Base-by-base conservation (phyloP, 2,329 filamentous ascomycete species). In the Microcyclosporella mali region DNA sequence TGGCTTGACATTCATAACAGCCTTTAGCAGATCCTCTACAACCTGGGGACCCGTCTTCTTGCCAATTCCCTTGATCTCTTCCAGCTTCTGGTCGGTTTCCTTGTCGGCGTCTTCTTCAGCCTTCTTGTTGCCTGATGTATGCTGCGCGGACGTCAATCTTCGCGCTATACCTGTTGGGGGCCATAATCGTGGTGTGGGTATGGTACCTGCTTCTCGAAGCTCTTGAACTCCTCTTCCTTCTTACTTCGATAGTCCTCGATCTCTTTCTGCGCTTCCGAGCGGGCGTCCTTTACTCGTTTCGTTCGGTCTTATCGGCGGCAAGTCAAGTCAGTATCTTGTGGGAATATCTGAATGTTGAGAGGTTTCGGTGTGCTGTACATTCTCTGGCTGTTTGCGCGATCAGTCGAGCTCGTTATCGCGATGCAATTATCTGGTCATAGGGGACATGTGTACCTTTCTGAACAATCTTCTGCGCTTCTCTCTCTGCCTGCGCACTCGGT, bases 381-480 rank as follows among this genome's bases (percentile, higher is more conserved):
- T 94, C 88, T 79, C 88, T 79, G 61, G 88, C 87, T 94, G 33
- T 40, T 11, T n/a, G 21, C 25, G 85, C 85, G 89, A 40, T 44
- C 36, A 50, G 45, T 35, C 25, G 29, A 21, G 16, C 39, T 31
- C 11, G 12, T n/a, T n/a, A n/a, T n/a, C n/a, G n/a, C n/a, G n/a
- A n/a, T n/a, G n/a, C n/a, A n/a, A n/a, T n/a, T n/a, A n/a, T n/a
- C n/a, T n/a, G n/a, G n/a, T n/a, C 32, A 41, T 10, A 37, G 16
- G n/a, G 37, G 37, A 31, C 33, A 4, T 15, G n/a, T 72, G 48
- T 68, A 94, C 90, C 86, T 79, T 92, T 88, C 70, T 97, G 90
- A 45, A 98, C 89, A 67, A 98, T 98, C 79, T 95, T 95, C 72
- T 95, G 90, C 49, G 92, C 92, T 70, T 97, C 90, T 70, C 88